phyloP scores from a whole-genome alignment of 768 basidiomycete species.

The Mycena rosella region DNA sequence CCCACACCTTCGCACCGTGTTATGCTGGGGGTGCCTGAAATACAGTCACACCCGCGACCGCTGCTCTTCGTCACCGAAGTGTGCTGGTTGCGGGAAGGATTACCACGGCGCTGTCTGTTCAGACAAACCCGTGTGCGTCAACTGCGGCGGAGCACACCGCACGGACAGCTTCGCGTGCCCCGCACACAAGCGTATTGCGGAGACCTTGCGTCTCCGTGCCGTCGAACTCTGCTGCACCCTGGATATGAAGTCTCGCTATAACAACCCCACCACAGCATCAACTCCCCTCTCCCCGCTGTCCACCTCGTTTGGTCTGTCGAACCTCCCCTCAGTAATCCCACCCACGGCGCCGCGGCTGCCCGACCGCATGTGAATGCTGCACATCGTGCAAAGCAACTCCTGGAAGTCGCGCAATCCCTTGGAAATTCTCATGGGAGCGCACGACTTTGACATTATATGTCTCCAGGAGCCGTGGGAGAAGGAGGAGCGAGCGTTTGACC shows the following conservation, averaged over 20 bases:
- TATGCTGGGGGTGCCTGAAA: slow-evolving; percentile 1
- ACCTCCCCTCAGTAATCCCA: not conserved
- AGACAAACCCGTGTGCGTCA: slow-evolving; percentile 3
- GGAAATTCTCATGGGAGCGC: not conserved
- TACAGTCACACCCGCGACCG: not conserved
- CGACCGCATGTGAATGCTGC: slow-evolving; percentile 1
- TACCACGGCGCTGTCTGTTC: not conserved
- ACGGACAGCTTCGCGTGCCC: not conserved
- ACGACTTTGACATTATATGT: slow-evolving; percentile 4
- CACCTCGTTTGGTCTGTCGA: not conserved
- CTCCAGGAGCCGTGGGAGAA: slow-evolving; percentile 15
- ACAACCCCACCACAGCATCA: not conserved
- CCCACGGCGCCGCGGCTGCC: slow-evolving; percentile 14
- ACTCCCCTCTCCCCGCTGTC: slow-evolving; percentile 11
- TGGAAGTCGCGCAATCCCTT: slow-evolving; percentile 8
- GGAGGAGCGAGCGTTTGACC: not conserved
- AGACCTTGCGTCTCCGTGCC: not conserved
- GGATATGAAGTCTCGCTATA: not conserved
- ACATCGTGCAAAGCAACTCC: not conserved
- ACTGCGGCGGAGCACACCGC: no score
- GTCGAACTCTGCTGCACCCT: not conserved
- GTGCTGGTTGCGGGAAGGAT: not conserved
- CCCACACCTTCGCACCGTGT: not conserved
- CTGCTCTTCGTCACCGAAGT: not conserved
- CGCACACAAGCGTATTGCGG: not conserved